Percentiles rank a stretch among this genome's conserved stretches.
phyloP scores from a whole-genome alignment of 179 eudicot species.

The Silene noctiflora region DNA sequence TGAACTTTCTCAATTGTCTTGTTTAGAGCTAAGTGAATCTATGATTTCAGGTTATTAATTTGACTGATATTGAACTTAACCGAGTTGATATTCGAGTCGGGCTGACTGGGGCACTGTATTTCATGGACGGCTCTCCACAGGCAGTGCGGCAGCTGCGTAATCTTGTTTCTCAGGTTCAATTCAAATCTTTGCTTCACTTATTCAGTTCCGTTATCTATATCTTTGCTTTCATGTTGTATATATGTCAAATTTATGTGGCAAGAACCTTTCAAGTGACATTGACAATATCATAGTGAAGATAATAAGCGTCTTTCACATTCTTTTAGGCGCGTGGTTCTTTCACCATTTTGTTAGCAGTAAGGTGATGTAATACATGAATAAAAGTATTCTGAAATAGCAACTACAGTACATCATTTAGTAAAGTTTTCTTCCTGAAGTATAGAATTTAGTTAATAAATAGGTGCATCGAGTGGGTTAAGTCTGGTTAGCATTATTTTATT shows the following conservation, averaged over 20 bases:
- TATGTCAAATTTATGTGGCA: neutral
- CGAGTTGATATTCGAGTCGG: slow-evolving; percentile 94
- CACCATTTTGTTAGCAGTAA: slow-evolving; percentile 4
- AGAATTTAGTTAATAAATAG: neutral
- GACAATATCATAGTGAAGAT: neutral
- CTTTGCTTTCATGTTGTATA: slow-evolving; percentile 2
- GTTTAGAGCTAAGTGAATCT: slow-evolving; percentile 19
- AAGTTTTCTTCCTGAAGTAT: neutral
- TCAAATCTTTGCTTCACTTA: slow-evolving; percentile 4
- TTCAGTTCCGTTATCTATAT: neutral
- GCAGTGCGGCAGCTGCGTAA: slow-evolving; percentile 93
- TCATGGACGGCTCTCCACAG: slow-evolving; percentile 99
- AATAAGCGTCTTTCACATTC: neutral
- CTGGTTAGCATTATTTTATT: neutral
- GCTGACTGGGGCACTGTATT: slow-evolving; percentile 81
- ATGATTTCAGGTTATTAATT: slow-evolving; percentile 73
- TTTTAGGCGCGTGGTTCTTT: neutral
- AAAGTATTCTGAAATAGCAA: neutral
- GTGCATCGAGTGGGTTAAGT: neutral
- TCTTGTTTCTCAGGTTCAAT: slow-evolving; percentile 83
- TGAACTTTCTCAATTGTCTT: neutral
- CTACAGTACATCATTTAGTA: neutral
- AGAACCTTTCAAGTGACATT: neutral
- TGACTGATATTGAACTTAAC: slow-evolving; percentile 88
- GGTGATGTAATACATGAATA: neutral